These are phyloP conservation scores for Salisapilia sapeloensis DNA, from an alignment of 352 stramenopile species.

Conservation along the genomic window DNA sequence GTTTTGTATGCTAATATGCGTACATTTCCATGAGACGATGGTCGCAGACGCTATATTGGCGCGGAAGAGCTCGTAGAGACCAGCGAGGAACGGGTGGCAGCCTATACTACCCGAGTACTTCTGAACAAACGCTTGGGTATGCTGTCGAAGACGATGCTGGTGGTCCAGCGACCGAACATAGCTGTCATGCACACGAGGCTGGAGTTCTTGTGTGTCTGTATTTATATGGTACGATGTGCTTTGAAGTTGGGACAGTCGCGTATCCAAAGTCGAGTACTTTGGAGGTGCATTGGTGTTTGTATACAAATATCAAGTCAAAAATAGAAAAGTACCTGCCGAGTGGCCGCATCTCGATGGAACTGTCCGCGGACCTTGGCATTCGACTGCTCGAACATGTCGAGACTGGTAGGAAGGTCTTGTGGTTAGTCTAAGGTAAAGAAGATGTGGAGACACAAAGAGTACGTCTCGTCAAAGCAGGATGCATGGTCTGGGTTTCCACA, in stretches of 20 bases:
- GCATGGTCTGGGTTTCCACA: conserved; percentile 19
- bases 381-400: conserved; percentile 32
- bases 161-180: conserved; percentile 19
- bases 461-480: conserved; percentile 20
- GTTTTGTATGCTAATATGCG: conserved; percentile 5
- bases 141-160: conserved; percentile 16
- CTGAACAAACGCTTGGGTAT: conserved; percentile 26
- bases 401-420: conserved; percentile 6
- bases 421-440: conserved; percentile 1
- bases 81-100: conserved; percentile 50
- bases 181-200: conserved; percentile 17
- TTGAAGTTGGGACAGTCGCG: conserved; percentile 13
- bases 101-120: conserved; percentile 25
- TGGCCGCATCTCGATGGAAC: conserved; percentile 31
- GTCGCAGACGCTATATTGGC: conserved; percentile 47
- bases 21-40: conserved; percentile 52
- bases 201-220: conserved; percentile 8
- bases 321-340: no score
- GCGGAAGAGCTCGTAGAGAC: conserved; percentile 26
- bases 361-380: conserved; percentile 46
- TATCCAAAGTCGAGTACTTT: no score
- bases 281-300: no score
- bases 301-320: no score
- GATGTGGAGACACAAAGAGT: background rate
- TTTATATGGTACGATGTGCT: conserved; percentile 7